Base-by-base conservation (phyloP, 306 rosid species). In the Cajanus cajan region DNA sequence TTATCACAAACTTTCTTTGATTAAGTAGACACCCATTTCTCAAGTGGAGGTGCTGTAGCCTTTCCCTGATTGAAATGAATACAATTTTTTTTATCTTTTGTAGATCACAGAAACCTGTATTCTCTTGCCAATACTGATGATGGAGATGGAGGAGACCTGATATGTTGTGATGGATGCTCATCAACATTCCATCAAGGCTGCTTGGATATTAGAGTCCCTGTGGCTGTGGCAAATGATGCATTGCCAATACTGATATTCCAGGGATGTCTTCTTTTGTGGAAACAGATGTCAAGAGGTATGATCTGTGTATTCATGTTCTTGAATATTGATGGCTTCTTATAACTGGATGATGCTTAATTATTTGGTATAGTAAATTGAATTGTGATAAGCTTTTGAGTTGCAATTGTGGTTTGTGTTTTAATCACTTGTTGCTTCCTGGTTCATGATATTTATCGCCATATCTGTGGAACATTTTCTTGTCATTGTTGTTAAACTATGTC, bases 131-230 rank as follows among this genome's bases (percentile, higher is more conserved):
- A 25, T 66, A 83, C 72, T 43, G 71, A 68, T 81, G 88, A 80
- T 59, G 98, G 98, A 75, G 98, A 95, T 83, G 98, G 98, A 33
- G 98, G 98, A 72, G 88, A 93, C 81, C 86, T 95, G 88, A 88
- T 91, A 79, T 95, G 98, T 74, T 95, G 98, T 76, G 98, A 95
- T 82, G 80, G 94, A 74, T 95, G 98, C 82, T 98, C 98, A 45
- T 95, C 98, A 58, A 93, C 98, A 25, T 95, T 95, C 86, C 98
- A 95, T 81, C 94, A 90, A 76, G 87, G 88, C 83, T 95, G 98
- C 82, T 86, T 95, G 88, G 90, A 87, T 77, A 90, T 93, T 79
- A 73, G 89, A 78, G 99, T 95, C n/a, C n/a, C n/a, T n/a, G n/a
- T n/a, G n/a, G n/a, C 73, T 73, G 83, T 63, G 83, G 88, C 68